Base-by-base conservation (phyloP, 2,329 filamentous ascomycete genomes). In the Sporothrix pallida region DNA sequence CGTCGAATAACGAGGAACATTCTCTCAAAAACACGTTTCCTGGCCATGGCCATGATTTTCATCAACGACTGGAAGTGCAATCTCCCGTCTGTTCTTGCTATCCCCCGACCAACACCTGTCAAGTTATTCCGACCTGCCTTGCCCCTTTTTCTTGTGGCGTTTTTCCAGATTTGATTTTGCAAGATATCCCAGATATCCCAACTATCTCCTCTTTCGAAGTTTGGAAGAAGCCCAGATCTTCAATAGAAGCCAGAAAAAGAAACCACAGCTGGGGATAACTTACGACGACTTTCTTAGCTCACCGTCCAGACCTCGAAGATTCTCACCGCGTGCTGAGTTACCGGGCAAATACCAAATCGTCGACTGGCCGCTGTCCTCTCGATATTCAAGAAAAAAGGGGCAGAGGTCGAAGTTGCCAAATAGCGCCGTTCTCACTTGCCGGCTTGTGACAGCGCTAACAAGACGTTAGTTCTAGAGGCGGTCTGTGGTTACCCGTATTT, bases 401-500 rank as follows among this genome's bases (percentile, higher is more conserved):
- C 37, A 65, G 37, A 15, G 9, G 2, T 65, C 37, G n/a, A 46
- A 65, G 46, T 65, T 44, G 60, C 37, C 8, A 46, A 65, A 63
- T 63, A 63, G 60, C 37, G 17, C 37, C 37, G 15, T 63, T 63
- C 60, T 3, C 17, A 63, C 37, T 63, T 63, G 60, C 60, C n/a
- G n/a, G 60, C 60, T 63, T 63, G 60, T 44, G 37, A 44, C 60
- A 44, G 37, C 60, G 23, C 60, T 46, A 23, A 17, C 37, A 65
- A 23, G 44, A 42, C 26, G 52, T 60, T 67, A 50, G 13, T 67
- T 46, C 58, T 31, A 46, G 68, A 58, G 17, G 54, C 52, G 44
- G 54, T 62, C 69, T 71, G 54, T 62, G 37, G 67, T 26, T 23
- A 23, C 67, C 67, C 26, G 67, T 44, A 56, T 9, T 23, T 6